Percentiles rank a stretch among this genome's conserved stretches.
phyloP scores from a whole-genome alignment of 75 land plant genomes.

The Gnetum montanum region DNA sequence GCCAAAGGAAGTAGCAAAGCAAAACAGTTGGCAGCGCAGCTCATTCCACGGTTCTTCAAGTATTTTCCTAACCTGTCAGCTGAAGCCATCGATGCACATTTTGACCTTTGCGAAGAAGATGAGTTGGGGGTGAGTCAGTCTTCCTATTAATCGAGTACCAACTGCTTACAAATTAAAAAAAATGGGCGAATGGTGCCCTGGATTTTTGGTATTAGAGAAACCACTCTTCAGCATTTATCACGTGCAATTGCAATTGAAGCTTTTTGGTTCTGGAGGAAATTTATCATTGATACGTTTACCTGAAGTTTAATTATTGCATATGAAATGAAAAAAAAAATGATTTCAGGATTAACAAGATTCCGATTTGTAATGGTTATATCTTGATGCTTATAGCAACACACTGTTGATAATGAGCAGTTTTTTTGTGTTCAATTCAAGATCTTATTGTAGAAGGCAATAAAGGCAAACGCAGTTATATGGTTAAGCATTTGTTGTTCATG shows the following conservation, averaged over 20 bases:
- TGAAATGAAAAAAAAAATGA: not conserved
- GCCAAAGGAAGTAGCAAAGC: constrained; percentile 66
- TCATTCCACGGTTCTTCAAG: constrained; percentile 93
- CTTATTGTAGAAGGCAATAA: too few relatives aligned
- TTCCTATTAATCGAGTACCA: constrained; percentile 3
- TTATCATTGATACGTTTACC: too few relatives aligned
- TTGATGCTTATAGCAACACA: too few relatives aligned
- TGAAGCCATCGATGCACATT: constrained; percentile 50
- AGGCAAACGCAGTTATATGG: too few relatives aligned
- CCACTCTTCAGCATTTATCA: too few relatives aligned
- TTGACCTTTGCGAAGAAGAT: constrained; percentile 84
- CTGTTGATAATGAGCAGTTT: too few relatives aligned
- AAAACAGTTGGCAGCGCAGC: constrained; percentile 97
- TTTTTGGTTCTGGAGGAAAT: too few relatives aligned
- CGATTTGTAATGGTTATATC: constrained; percentile 4
- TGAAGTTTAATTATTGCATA: not conserved
- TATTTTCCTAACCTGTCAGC: constrained; percentile 53
- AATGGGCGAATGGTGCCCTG: too few relatives aligned
- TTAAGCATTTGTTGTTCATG: too few relatives aligned
- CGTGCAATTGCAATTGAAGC: too few relatives aligned
- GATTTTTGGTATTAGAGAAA: too few relatives aligned
- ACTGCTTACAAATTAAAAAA: constrained; percentile 1
- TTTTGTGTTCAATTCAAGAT: too few relatives aligned
- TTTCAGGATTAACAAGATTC: constrained; percentile 2
- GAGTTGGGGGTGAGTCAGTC: constrained; percentile 76